Percentiles rank a stretch among this genome's conserved stretches.
phyloP scores from a whole-genome alignment of 2,329 filamentous ascomycete species.

The Emmonsiellopsis sp. region DNA sequence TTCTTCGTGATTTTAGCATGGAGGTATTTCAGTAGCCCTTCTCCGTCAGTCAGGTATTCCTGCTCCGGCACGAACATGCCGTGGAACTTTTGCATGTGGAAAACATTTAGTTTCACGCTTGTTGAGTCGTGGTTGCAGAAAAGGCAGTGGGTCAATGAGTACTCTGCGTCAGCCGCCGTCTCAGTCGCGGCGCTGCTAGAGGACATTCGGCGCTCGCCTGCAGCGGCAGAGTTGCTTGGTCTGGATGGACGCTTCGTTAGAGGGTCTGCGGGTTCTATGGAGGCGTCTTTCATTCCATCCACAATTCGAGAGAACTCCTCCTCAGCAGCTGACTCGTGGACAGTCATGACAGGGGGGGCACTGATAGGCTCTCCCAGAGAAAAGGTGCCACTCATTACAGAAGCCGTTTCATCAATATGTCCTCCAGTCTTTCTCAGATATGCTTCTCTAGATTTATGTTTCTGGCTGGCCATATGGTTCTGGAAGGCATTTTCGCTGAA shows the following conservation, averaged over 20 bases:
- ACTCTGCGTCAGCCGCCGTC: conserved; percentile 27
- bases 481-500: conserved; percentile 93
- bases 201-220: conserved; percentile 23
- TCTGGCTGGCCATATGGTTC: conserved; percentile 85
- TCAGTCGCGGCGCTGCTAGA: conserved; percentile 5
- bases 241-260: conserved; percentile 31
- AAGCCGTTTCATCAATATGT: conserved; percentile 60
- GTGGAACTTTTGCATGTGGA: conserved; percentile 87
- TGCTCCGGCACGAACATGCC: conserved; percentile 95
- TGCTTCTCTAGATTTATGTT: conserved; percentile 66
- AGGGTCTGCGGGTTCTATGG: conserved; percentile 43
- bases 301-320: conserved; percentile 68
- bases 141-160: conserved; percentile 55
- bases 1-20: conserved; percentile 70
- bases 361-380: conserved; percentile 73
- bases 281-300: conserved; percentile 63
- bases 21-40: conserved; percentile 70
- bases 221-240: conserved; percentile 30
- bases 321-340: conserved; percentile 44
- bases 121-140: conserved; percentile 88
- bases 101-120: conserved; percentile 63
- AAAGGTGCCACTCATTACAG: conserved; percentile 74
- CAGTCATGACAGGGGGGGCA: conserved; percentile 24
- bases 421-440: conserved; percentile 37
- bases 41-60: conserved; percentile 69